Percentiles rank a stretch among this genome's conserved stretches.
These are phyloP conservation scores for Eucalyptus lansdowneana DNA, from an alignment of 345 rosid genomes.

Conservation along the genomic window DNA sequence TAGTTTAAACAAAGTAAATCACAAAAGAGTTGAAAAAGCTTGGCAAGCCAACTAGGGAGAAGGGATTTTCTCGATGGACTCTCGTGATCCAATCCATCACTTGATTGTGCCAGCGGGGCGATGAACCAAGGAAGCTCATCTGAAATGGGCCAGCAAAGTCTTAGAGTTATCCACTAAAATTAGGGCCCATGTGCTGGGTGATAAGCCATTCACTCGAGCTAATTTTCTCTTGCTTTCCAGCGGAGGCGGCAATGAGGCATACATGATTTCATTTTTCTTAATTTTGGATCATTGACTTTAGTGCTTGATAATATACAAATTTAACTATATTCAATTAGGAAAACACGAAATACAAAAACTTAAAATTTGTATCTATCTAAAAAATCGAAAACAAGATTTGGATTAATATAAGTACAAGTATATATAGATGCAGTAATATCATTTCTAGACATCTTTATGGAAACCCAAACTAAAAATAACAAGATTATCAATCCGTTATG, in stretches of 20 bases:
- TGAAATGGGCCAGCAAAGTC: too few species aligned
- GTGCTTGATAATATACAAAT: not conserved
- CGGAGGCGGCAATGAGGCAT: not conserved
- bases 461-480: not conserved
- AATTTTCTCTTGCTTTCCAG: not conserved
- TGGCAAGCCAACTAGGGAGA: too few species aligned
- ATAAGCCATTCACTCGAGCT: not conserved
- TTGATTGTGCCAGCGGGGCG: too few species aligned
- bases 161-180: too few species aligned
- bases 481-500: not conserved
- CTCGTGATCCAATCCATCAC: too few species aligned
- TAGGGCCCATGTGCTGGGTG: too few species aligned
- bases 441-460: not conserved
- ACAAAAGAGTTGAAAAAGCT: too few species aligned
- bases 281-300: not conserved
- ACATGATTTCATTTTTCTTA: not conserved
- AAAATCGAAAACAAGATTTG: not conserved
- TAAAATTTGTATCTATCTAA: not conserved
- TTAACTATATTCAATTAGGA: not conserved
- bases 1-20: too few species aligned
- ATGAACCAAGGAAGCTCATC: too few species aligned
- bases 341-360: not conserved
- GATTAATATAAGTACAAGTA: not conserved
- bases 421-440: not conserved
- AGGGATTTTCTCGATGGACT: too few species aligned